phyloP scores from a whole-genome alignment of 2,329 filamentous ascomycete genomes.

The Calycina marina region DNA sequence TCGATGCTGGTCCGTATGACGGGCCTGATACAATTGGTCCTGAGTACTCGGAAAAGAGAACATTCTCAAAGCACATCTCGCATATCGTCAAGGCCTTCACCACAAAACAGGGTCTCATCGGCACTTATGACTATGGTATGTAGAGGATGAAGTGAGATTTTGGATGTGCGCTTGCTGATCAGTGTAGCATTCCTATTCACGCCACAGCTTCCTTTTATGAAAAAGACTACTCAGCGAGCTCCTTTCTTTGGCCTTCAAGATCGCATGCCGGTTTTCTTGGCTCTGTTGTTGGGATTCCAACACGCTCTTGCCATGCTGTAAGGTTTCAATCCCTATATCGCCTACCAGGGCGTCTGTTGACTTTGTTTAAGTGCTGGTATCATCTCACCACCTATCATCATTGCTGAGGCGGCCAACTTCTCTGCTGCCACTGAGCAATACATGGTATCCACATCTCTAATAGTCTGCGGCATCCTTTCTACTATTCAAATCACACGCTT shows the following conservation, averaged over 20 bases:
- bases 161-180: slow-evolving; percentile 5
- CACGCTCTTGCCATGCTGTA: slow-evolving; percentile 62
- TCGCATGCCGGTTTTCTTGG: slow-evolving; percentile 59
- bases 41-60: slow-evolving; percentile 25
- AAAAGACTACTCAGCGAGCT: slow-evolving; percentile 38
- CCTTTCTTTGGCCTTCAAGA: slow-evolving; percentile 81
- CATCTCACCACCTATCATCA: slow-evolving; percentile 66
- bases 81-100: slow-evolving; percentile 31
- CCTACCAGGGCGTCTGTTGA: too few relatives aligned
- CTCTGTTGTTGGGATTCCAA: slow-evolving; percentile 62
- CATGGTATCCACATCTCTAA: slow-evolving; percentile 40
- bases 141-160: slow-evolving; percentile 6
- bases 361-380: too few relatives aligned
- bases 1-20: slow-evolving; percentile 18
- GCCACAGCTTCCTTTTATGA: slow-evolving; percentile 68
- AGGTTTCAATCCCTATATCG: too few relatives aligned
- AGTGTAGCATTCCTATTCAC: slow-evolving; percentile 52
- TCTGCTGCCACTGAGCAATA: slow-evolving; percentile 50
- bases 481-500: slow-evolving; percentile 66
- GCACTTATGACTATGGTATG: slow-evolving; percentile 69
- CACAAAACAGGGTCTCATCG: slow-evolving; percentile 55
- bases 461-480: slow-evolving; percentile 64
- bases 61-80: slow-evolving; percentile 26
- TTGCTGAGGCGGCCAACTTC: slow-evolving; percentile 44
- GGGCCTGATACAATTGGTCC: slow-evolving; percentile 30